A percentile compares a stretch with the other conserved stretches of the same genome.
Evolutionary conservation across 352 stramenopile species (phyloP).

Genomic region (Aphanomyces cochlioides): DNA sequence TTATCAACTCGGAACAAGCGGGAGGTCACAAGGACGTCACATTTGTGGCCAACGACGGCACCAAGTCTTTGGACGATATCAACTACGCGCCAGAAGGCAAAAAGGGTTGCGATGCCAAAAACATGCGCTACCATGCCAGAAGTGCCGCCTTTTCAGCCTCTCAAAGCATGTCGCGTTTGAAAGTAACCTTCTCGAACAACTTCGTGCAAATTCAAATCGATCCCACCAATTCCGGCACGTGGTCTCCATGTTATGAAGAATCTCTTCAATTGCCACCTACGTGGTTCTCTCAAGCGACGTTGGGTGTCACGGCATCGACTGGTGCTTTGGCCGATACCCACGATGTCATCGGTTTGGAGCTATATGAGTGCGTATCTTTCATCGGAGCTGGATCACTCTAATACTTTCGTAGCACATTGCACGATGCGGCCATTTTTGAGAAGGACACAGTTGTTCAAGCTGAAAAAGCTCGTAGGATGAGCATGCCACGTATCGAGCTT

Average conservation of each 20-base stretch:
- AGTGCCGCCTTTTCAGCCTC: constrained; percentile 73
- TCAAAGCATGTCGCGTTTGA: constrained; percentile 74
- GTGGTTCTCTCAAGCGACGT: constrained; percentile 60
- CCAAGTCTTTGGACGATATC: constrained; percentile 70
- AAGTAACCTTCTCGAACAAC: constrained; percentile 75
- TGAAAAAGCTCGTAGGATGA: constrained; percentile 10
- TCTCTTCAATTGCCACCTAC: constrained; percentile 45
- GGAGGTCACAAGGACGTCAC: constrained; percentile 82
- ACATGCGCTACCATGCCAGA: constrained; percentile 78
- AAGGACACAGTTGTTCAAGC: constrained; percentile 11
- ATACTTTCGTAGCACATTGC: constrained; percentile 9
- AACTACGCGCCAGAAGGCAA: constrained; percentile 54
- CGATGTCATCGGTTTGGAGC: constrained; percentile 64
- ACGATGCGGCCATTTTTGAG: constrained; percentile 18
- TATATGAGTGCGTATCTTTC: constrained; percentile 64
- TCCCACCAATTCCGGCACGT: constrained; percentile 63
- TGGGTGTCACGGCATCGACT: constrained; percentile 76
- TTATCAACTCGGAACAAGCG: constrained; percentile 72
- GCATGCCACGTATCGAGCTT: constrained; percentile 4
- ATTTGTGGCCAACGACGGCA: constrained; percentile 75
- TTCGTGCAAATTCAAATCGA: constrained; percentile 68
- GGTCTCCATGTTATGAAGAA: constrained; percentile 58
- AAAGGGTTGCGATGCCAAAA: constrained; percentile 65
- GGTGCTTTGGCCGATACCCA: constrained; percentile 82
- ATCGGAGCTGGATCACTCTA: not conserved